Evolutionary conservation across 83 land plant species (phyloP), one percentile per base, ranked within the genome.

Genomic region (Picea mariana): DNA sequence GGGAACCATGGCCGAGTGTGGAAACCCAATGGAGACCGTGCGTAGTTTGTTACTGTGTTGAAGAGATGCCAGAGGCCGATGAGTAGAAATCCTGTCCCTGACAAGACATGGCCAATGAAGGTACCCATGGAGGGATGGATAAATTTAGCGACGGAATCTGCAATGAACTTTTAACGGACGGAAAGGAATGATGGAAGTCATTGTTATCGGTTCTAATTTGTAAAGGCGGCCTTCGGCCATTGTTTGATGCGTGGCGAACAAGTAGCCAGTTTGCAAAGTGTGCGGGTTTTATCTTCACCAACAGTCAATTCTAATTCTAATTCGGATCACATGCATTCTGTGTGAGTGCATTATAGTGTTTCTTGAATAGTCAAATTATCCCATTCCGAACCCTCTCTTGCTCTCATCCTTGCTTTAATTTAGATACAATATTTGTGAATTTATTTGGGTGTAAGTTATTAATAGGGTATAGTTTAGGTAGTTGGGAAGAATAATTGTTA

Each of bases 21-120:
- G 80, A 90, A 94, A 24, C 61, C 52, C 81, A 88, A 84, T 23
- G 88, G 81, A 38, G 86, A 60, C 68, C 81, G 85, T 6, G 75
- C 79, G 81, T 88, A 93, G 80, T 86, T 78, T 55, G 82, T 69
- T 68, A 92, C 69, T 47, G 87, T 91, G 85, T 92, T 95, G 79
- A 87, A 78, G 24, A 86, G 81, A 62, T 95, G 98, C 96, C 96
- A 93, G 9, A 95, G 65, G 26, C 97, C 97, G 40, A 93, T 88
- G 55, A 91, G 60, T 27, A 90, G n/a, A 82, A 95, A 91, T 67
- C 89, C 92, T 2, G 86, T 73, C 3, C 98, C 96, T 0, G 98
- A 92, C 1, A 86, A 82, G 5, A 95, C 67, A 71, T 93, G 98
- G 15, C 93, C 96, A 5, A 89, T 44, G 76, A 95, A 85, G 23